Evolutionary conservation across 495 filamentous ascomycete genomes (phyloP), one percentile per base, ranked within the genome.

Genomic region (Daldinia decipiens): DNA sequence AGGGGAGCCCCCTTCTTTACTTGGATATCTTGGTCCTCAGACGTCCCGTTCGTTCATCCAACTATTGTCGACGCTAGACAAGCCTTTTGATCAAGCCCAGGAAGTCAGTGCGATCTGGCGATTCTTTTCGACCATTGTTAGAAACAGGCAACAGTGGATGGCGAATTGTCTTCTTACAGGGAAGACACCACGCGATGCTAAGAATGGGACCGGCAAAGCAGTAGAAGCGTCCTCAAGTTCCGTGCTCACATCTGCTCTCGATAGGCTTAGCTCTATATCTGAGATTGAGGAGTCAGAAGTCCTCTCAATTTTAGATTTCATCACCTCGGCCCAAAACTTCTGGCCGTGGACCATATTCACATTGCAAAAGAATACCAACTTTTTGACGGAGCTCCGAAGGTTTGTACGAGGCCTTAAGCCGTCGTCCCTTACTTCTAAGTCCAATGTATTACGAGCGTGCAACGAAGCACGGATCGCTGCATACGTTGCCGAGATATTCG

Each of bases 71-170:
- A 85, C 88, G 60, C 82, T 98, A n/a, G 92, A 94, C 70, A 88
- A 87, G 71, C 94, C 94, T 11, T 82, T 95, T 32, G 80, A 84
- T 56, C 84, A 92, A 69, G 78, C 82, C 4, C 73, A 80, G 5
- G 82, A 93, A 43, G 85, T 90, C 24, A 83, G 87, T 54, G 82
- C 84, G 24, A 90, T 93, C 55, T 98, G 95, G 95, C 87, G 85
- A 57, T 87, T 99, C 62, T 88, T 98, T 34, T 91, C 95, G 29
- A 89, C 89, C n/a, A 88, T 97, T 52, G 86, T 98, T 52, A 91
- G 92, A 73, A 94, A 92, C 74, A 90, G 93, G 59, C 95, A 99
- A 70, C 93, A 97, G 74, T 98, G 96, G 90, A 90, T 99, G 81
- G 89, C 95, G 0, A 93, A 97, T 50, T 95, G 93, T 74, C 85